Base-by-base conservation (phyloP, 192 early-diverging fungal species). In the Phlyctochytrium arcticum region DNA sequence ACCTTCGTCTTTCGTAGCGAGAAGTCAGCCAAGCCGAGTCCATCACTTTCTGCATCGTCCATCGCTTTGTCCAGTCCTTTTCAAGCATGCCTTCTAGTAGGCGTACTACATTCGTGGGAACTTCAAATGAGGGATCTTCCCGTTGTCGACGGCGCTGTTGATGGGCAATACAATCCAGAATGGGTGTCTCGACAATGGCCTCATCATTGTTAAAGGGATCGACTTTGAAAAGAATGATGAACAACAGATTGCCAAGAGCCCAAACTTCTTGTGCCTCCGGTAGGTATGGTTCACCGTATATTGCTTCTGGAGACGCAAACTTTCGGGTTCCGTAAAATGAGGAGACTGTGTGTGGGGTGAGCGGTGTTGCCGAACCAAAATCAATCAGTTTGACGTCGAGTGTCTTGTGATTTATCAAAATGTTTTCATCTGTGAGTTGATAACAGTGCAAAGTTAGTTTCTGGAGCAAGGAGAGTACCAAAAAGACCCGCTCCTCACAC, bases 291-390 rank as follows among this genome's bases (percentile, higher is more conserved):
- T 76, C 54, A 3, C 75, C 68, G 3, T 32, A 55, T 27, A 77
- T 32, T 4, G 79, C 78, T 74, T 84, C 79, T 0, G 82, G 82
- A n/a, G 76, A 69, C 6, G 79, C 71, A 69, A 84, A 84, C 64
- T 84, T 84, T 48, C 75, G 75, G 1, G 82, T 84, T 31, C 82
- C 82, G 65, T 77, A 84, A 62, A 84, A 84, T 57, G 60, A 29
- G 32, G 61, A 65, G 58, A 62, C 68, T 7, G 69, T 36, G 15
- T 48, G 50, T 4, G 74, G 36, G 36, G 31, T 36, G 36, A 81
- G 63, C 15, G 34, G 49, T 15, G 77, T 83, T 6, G 81, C 69
- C 12, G 68, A 72, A 7, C 82, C 82, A 69, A 84, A 84, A 55
- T 84, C 82, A 46, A 84, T 84, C 7, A 84, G 71, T 57, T 84